Conservation (phyloP, 768 basidiomycete species). For the Phlegmacium glaucopus region DNA sequence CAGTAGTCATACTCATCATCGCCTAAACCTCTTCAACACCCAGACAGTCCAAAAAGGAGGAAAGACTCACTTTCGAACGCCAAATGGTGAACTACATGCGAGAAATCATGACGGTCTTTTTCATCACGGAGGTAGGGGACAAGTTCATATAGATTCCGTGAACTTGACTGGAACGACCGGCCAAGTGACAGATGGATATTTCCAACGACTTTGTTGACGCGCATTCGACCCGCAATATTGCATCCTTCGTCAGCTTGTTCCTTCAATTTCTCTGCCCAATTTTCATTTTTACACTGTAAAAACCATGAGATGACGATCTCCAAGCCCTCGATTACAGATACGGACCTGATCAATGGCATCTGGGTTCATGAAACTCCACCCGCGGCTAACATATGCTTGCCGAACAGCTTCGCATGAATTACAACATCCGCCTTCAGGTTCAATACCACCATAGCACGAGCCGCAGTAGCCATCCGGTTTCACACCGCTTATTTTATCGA, state of each 20-base stretch:
- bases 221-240: conserved; percentile 86
- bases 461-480: conserved; percentile 77
- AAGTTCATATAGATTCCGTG: conserved; percentile 78
- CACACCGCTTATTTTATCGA: conserved; percentile 72
- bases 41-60: not conserved
- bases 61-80: conserved; percentile 58
- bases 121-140: conserved; percentile 94
- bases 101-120: conserved; percentile 89
- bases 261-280: conserved; percentile 91
- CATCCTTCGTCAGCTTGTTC: conserved; percentile 95
- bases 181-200: conserved; percentile 96
- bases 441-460: conserved; percentile 89
- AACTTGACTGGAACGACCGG: conserved; percentile 86
- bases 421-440: conserved; percentile 81
- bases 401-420: conserved; percentile 96
- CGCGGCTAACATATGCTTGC: conserved; percentile 82
- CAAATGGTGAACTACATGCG: conserved; percentile 80
- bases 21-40: conserved; percentile 28
- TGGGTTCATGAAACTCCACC: conserved; percentile 94
- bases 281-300: conserved; percentile 82
- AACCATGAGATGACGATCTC: not conserved
- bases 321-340: not conserved
- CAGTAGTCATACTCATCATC: conserved; percentile 77
- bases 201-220: conserved; percentile 95
- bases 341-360: conserved; percentile 89